Evolutionary conservation across 768 basidiomycete species (phyloP), one percentile per base, ranked within the genome.

Genomic region (Flagelloscypha sp.): DNA sequence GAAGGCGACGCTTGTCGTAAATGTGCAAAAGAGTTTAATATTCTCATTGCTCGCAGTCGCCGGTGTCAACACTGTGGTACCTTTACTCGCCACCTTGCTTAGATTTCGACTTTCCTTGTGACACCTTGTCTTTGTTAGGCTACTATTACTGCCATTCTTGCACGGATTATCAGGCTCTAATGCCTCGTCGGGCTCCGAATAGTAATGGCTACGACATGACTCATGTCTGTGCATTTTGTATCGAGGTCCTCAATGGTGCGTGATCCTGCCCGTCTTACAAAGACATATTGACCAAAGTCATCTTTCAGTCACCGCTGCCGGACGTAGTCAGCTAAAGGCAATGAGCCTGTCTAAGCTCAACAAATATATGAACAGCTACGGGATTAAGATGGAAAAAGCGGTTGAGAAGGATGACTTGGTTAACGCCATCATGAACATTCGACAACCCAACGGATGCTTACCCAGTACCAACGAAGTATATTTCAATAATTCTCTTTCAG

Each of bases 341-440:
- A 52, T 79, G 44, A 66, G 79, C 0, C 53, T 86, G 27, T 55
- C 69, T 29, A 81, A 72, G 47, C 62, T 88, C 32, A 76, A 73
- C 62, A 76, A 70, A 32, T 87, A 87, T 48, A 66, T 78, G 17
- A 68, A 63, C 35, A 79, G 76, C 5, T 88, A 88, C 44, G 72
- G 75, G 37, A 81, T 88, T 45, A 58, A 63, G 35, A 65, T 72
- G 12, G 70, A 66, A 37, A 68, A 71, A 31, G 72, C 76, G 2
- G 63, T 85, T 11, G 85, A 88, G 54, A 87, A 87, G 56, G 78
- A 83, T 34, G 84, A 87, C 50, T 58, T 87, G 29, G 74, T 87
- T 24, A 79, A 84, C 33, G 72, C 64, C 25, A 70, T 83, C 30
- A 29, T 84, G 50, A 49, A 25, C 17, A 5, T 17, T 8, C 30